Evolutionary conservation across 2,329 filamentous ascomycete genomes (phyloP).

Genomic region (Aspergillus pseudoglaucus): DNA sequence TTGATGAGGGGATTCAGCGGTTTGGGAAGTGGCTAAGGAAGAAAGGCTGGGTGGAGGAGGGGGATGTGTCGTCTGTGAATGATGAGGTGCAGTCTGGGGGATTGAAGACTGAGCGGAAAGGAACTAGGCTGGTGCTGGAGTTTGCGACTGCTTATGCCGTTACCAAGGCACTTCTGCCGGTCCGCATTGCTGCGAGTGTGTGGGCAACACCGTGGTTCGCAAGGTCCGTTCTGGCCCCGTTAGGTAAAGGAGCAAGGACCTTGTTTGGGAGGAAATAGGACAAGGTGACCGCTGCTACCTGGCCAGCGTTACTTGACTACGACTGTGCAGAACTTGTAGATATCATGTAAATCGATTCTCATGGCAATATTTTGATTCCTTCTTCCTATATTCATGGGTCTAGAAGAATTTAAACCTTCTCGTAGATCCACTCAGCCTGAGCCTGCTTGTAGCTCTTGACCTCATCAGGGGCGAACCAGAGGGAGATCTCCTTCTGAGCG

Average conservation of each 20-base stretch:
- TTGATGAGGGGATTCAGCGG: conserved; percentile 58
- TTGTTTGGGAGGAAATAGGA: conserved; percentile 30
- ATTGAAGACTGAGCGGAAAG: conserved; percentile 30
- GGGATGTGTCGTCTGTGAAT: conserved; percentile 41
- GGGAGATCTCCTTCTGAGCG: conserved; percentile 98
- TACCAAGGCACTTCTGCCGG: conserved; percentile 75
- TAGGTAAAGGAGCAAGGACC: conserved; percentile 34
- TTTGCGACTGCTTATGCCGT: conserved; percentile 86
- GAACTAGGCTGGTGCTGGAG: conserved; percentile 53
- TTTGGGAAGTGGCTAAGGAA: conserved; percentile 71
- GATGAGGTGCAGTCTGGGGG: conserved; percentile 18
- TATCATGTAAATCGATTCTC: conserved; percentile 1
- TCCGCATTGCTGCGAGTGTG: conserved; percentile 69
- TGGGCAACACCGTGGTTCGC: conserved; percentile 95
- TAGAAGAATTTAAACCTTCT: conserved; percentile 58
- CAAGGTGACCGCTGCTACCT: too few relatives aligned
- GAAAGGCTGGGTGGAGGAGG: conserved; percentile 68
- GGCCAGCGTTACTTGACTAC: neutral
- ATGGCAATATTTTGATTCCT: conserved; percentile 6
- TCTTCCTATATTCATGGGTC: conserved; percentile 6
- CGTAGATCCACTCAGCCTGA: conserved; percentile 92
- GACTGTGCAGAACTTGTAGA: neutral
- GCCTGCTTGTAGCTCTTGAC: conserved; percentile 76
- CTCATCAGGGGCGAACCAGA: conserved; percentile 94
- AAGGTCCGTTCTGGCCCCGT: conserved; percentile 51